Percentiles rank a stretch among this genome's conserved stretches.
These are phyloP conservation scores for Aspergillus bertholletiae DNA, from an alignment of 495 filamentous ascomycete genomes.

Conservation along the genomic window DNA sequence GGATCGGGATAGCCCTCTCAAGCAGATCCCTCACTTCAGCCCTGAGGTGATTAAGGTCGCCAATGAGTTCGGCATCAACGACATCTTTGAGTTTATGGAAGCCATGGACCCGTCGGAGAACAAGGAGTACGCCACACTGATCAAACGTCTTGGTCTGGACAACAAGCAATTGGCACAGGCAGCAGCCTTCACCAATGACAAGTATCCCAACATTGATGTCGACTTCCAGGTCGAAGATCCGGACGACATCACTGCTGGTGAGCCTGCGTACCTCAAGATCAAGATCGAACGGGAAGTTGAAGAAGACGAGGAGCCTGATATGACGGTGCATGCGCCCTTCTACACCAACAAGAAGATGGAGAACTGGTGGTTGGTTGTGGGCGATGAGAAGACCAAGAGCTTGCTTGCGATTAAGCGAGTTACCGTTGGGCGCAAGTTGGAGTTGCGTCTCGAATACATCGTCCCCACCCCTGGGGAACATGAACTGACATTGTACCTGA, in stretches of 20 bases:
- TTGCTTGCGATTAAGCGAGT: slow-evolving; percentile 92
- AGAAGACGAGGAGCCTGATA: slow-evolving; percentile 71
- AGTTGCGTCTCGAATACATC: slow-evolving; percentile 80
- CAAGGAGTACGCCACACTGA: slow-evolving; percentile 65
- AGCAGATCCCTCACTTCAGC: slow-evolving; percentile 95
- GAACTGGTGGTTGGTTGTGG: slow-evolving; percentile 96
- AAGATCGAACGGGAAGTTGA: slow-evolving; percentile 83
- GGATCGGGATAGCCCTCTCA: slow-evolving; percentile 94
- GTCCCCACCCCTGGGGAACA: slow-evolving; percentile 82
- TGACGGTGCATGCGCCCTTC: slow-evolving; percentile 91
- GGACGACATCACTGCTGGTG: slow-evolving; percentile 73
- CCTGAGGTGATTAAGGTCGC: slow-evolving; percentile 79
- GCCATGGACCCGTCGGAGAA: slow-evolving; percentile 95
- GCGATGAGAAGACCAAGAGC: slow-evolving; percentile 78
- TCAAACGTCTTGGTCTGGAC: slow-evolving; percentile 73
- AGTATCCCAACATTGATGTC: slow-evolving; percentile 91
- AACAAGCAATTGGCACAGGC: slow-evolving; percentile 81
- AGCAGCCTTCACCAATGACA: slow-evolving; percentile 94
- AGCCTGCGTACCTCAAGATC: slow-evolving; percentile 80
- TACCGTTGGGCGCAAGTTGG: slow-evolving; percentile 74
- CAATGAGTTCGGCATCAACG: slow-evolving; percentile 78
- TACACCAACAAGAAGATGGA: slow-evolving; percentile 92
- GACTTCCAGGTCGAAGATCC: slow-evolving; percentile 82
- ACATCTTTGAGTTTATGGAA: slow-evolving; percentile 98
- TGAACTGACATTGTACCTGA: slow-evolving; percentile 85